Conservation (phyloP, 495 filamentous ascomycete species). For the Friedmanniomyces simplex region DNA sequence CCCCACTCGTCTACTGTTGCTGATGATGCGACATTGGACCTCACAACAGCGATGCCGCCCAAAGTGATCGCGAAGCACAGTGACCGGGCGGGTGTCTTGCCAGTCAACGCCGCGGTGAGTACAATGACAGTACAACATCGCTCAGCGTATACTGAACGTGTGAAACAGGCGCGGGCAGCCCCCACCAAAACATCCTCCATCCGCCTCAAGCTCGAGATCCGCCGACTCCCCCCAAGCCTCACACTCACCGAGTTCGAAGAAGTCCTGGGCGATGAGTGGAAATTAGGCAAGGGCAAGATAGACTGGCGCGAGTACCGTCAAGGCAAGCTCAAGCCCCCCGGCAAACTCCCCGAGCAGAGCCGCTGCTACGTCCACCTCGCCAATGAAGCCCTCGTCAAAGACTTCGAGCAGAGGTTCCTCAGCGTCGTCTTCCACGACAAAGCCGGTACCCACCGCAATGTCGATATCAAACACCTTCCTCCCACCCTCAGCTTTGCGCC, state of each 20-base stretch:
- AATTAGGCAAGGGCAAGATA: slow-evolving; percentile 61
- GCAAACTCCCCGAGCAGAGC: slow-evolving; percentile 17
- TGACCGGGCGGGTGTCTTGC: slow-evolving; percentile 45
- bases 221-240: slow-evolving; percentile 75
- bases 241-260: slow-evolving; percentile 68
- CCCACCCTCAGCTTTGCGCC: slow-evolving; percentile 72
- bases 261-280: slow-evolving; percentile 76
- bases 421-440: slow-evolving; percentile 47
- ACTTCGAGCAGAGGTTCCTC: slow-evolving; percentile 18
- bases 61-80: slow-evolving; percentile 13
- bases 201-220: slow-evolving; percentile 74
- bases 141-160: too few relatives aligned
- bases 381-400: slow-evolving; percentile 32
- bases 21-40: too few relatives aligned
- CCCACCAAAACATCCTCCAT: slow-evolving; percentile 48
- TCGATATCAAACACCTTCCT: slow-evolving; percentile 31
- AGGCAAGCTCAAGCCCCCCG: slow-evolving; percentile 52
- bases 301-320: slow-evolving; percentile 70
- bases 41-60: slow-evolving; percentile 10
- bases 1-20: too few relatives aligned
- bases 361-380: slow-evolving; percentile 70
- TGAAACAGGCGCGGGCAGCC: slow-evolving; percentile 31
- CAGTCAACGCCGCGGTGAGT: slow-evolving; percentile 40
- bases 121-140: too few relatives aligned
- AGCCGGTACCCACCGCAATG: slow-evolving; percentile 23